A percentile compares a stretch with the other conserved stretches of the same genome.
phyloP scores from a whole-genome alignment of 2,329 filamentous ascomycete genomes.

The Penicillium sp. region DNA sequence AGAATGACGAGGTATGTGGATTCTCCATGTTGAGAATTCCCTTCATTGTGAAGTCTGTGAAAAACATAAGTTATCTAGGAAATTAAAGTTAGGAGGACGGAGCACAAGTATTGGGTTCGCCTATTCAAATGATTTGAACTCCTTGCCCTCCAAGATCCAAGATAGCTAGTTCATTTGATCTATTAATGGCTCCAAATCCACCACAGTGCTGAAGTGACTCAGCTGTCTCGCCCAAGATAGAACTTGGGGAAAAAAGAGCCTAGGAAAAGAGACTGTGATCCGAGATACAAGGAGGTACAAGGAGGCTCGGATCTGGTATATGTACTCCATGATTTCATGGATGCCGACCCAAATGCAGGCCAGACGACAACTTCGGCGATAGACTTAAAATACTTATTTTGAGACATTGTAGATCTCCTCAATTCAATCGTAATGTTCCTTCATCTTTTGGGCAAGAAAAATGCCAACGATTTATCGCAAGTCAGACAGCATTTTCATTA shows the following conservation, averaged over 20 bases:
- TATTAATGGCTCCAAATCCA: background rate
- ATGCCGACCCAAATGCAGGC: too few species aligned
- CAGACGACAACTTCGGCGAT: constrained; percentile 3
- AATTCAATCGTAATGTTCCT: too few species aligned
- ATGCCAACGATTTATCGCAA: background rate
- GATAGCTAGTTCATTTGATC: background rate
- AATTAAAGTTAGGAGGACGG: too few species aligned
- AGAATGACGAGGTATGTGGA: too few species aligned
- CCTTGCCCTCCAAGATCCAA: background rate
- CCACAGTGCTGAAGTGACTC: background rate
- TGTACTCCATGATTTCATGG: constrained; percentile 6
- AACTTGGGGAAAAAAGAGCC: background rate
- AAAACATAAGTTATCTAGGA: too few species aligned
- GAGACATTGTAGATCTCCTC: background rate
- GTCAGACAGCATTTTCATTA: background rate
- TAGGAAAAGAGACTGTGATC: background rate
- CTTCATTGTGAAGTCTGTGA: too few species aligned
- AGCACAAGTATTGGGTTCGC: too few species aligned
- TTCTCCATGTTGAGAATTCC: too few species aligned
- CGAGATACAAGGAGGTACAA: background rate
- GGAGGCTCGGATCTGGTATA: background rate
- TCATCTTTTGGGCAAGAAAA: background rate
- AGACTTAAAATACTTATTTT: background rate
- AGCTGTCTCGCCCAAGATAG: background rate
- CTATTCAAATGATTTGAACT: too few species aligned